Evolutionary conservation across 805 yeast genomes (phyloP), one percentile per base, ranked within the genome.

Genomic region (Metschnikowia hibisci): DNA sequence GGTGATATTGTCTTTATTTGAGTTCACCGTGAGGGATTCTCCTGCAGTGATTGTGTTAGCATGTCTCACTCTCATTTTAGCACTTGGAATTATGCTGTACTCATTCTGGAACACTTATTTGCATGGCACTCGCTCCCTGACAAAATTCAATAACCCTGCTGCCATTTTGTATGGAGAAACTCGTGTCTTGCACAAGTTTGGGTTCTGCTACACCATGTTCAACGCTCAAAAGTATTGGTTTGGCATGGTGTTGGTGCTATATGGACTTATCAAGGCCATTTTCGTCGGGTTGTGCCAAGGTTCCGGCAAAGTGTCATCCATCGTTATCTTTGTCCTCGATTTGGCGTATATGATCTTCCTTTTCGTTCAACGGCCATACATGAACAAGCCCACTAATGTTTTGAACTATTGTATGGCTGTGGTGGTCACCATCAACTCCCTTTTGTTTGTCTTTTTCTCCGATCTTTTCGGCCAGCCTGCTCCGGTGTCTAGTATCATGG

Each of bases 131-230:
- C 58, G 61, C 43, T 88, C 96, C 0, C 67, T 80, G 34, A 57
- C 61, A 23, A 63, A 71, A 39, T 82, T 78, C 58, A 79, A 82
- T 39, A 89, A 91, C 52, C 90, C 96, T 0, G 96, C 96, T 14
- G 95, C 91, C 37, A 64, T 87, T 45, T 69, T 90, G 42, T 90
- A 88, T 57, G 95, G 96, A 46, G 85, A 90, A 56, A 72, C 81
- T 35, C 66, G 68, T 23, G 74, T 87, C 27, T 74, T 89, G 58
- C 78, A 82, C 68, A 84, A 84, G 59, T 89, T 83, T 59, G 96
- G 96, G 0, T 90, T 84, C 65, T 78, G 89, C 56, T 90, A 89
- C 66, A 85, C 95, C 12, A 88, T 87, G 89, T 89, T 84, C 64
- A 77, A 78, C 50, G 95, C 96, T 15, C 71, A 71, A 20, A 80